Evolutionary conservation across 202 grass and related monocot genomes (phyloP).

Genomic region (Miscanthus sacchariflorus): DNA sequence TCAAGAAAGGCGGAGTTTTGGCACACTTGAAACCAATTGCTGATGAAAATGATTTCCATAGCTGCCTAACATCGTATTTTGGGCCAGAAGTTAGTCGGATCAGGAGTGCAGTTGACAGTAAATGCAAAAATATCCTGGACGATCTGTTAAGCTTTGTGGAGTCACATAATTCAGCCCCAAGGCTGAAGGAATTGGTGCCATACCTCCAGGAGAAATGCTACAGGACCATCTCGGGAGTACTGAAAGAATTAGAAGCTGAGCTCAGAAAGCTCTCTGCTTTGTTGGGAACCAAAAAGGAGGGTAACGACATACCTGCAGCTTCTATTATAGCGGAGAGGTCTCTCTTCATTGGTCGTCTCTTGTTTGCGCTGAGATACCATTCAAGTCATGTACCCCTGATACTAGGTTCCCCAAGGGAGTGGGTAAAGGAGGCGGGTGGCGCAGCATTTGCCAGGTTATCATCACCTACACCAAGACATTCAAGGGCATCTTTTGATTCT

Average conservation of each 20-base stretch:
- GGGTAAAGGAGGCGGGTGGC: constrained; percentile 74
- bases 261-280: constrained; percentile 71
- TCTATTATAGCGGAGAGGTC: constrained; percentile 85
- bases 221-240: constrained; percentile 61
- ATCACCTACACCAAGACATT: constrained; percentile 71
- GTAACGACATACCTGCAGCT: constrained; percentile 54
- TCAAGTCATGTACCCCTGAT: constrained; percentile 93
- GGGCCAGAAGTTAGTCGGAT: constrained; percentile 81
- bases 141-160: constrained; percentile 93
- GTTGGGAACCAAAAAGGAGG: constrained; percentile 57
- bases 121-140: constrained; percentile 91
- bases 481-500: constrained; percentile 58
- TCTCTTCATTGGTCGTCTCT: constrained; percentile 86
- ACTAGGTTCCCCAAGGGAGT: constrained; percentile 88
- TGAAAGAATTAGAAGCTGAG: constrained; percentile 85
- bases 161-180: constrained; percentile 83
- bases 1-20: constrained; percentile 86
- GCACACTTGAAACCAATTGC: constrained; percentile 81
- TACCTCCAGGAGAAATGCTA: constrained; percentile 96
- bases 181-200: constrained; percentile 91
- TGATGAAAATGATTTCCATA: constrained; percentile 94
- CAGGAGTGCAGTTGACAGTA: constrained; percentile 85
- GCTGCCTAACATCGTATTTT: constrained; percentile 80
- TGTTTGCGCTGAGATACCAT: constrained; percentile 93
- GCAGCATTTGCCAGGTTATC: constrained; percentile 59